Evolutionary conservation across 176 grass and related monocot genomes (phyloP), one percentile per base, ranked within the genome.

Genomic region (Paspalum vaginatum): DNA sequence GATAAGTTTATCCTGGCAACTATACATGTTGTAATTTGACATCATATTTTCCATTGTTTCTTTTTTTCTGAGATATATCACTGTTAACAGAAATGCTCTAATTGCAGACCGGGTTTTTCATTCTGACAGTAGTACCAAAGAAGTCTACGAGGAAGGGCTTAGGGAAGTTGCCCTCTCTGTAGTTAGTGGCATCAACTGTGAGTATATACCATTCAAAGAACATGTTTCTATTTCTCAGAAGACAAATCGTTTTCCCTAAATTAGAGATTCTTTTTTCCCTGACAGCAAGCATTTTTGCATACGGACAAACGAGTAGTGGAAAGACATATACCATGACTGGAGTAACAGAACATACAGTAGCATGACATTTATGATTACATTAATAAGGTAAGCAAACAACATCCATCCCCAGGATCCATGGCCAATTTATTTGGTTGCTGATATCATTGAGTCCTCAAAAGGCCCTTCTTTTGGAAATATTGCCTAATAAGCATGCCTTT

Each of bases 301-400:
- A 99, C 26, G 96, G 96, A 27, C 96, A 99, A 90, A 99, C 96
- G 72, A 93, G 92, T 79, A 99, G 96, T 75, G 96, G 96, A 54
- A 99, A 99, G 77, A 99, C 96, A 60, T 95, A 91, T 70, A 99
- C 96, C 27, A 99, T 99, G 96, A 93, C 86, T 61, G 93, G 92
- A 68, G 92, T 99, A 68, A 99, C 93, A 77, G 96, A 99, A 68
- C 86, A 88, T 81, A 89, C 92, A 65, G 92, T 95, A 52, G 92
- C 89, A 65, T n/a, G 96, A 99, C 69, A 95, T 99, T 89, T 99
- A 99, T 69, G 92, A 99, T 71, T 93, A 95, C 61, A 91, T 99
- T 58, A 84, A 53, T 65, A 99, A 88, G 90, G 96, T 99, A 92
- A 79, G 66, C 32, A 32, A 16, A 50, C 9, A 46, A 60, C 48